Evolutionary conservation across 352 stramenopile genomes (phyloP).

Genomic region (Pythium dissimile): DNA sequence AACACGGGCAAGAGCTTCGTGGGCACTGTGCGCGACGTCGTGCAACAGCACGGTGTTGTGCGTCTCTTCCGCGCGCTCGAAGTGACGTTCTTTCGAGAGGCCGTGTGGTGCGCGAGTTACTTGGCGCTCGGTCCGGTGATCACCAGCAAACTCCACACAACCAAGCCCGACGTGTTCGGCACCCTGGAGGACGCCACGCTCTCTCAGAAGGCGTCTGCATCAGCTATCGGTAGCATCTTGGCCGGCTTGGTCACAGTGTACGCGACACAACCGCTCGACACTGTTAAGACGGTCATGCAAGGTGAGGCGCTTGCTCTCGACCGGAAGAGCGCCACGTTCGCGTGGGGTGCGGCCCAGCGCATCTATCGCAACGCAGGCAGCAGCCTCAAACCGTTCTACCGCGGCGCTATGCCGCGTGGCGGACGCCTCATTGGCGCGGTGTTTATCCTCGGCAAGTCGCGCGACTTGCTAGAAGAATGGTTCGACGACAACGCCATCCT

Average conservation of each 20-base stretch:
- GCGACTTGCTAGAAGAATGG: conserved; percentile 62
- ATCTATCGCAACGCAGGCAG: conserved; percentile 50
- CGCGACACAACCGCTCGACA: conserved; percentile 79
- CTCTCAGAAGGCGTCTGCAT: conserved; percentile 62
- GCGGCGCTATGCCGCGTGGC: conserved; percentile 65
- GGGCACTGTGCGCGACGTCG: conserved; percentile 55
- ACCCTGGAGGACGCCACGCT: conserved; percentile 38
- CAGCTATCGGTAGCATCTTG: conserved; percentile 58
- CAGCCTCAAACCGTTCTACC: conserved; percentile 52
- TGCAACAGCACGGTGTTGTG: conserved; percentile 34
- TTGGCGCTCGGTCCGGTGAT: conserved; percentile 72
- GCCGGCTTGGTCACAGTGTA: conserved; percentile 72
- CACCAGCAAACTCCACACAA: conserved; percentile 53
- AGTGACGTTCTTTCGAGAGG: conserved; percentile 60
- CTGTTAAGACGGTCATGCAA: conserved; percentile 85
- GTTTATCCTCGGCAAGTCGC: conserved; percentile 77
- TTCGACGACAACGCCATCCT: conserved; percentile 67
- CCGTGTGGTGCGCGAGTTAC: conserved; percentile 75
- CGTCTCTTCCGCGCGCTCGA: conserved; percentile 62
- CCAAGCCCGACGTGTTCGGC: conserved; percentile 55
- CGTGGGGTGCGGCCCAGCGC: conserved; percentile 36
- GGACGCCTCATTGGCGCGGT: conserved; percentile 79
- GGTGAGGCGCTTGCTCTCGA: conserved; percentile 55
- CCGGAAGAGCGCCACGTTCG: conserved; percentile 31
- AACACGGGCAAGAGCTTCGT: conserved; percentile 71